Percentiles rank a stretch among this genome's conserved stretches.
Conservation (phyloP, 371 early-diverging fungal genomes). For the Synchytrium microbalum region DNA sequence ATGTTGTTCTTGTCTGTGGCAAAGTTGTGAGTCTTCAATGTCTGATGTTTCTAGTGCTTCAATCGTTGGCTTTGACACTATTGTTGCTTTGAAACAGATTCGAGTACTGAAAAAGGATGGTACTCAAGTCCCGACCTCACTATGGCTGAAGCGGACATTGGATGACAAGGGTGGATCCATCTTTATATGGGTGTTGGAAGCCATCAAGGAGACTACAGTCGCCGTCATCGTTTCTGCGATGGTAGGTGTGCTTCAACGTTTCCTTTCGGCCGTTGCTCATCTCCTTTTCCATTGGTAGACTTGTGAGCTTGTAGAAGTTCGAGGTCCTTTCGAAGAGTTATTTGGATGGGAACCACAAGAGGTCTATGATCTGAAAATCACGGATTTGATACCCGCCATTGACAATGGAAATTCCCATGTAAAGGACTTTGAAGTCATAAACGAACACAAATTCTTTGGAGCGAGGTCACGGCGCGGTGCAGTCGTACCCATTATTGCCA, state of each 20-base stretch:
- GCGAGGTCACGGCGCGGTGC: constrained; percentile 47
- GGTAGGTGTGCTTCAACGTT: constrained; percentile 15
- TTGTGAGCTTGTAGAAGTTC: constrained; percentile 46
- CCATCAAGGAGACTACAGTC: constrained; percentile 51
- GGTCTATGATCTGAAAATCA: constrained; percentile 36
- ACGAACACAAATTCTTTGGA: constrained; percentile 51
- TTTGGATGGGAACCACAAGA: constrained; percentile 47
- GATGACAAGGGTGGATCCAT: constrained; percentile 45
- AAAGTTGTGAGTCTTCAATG: neutral
- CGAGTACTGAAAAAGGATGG: constrained; percentile 55
- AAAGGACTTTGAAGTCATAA: constrained; percentile 37
- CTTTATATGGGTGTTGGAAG: constrained; percentile 66
- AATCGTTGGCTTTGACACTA: constrained; percentile 41
- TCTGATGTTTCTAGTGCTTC: constrained; percentile 54
- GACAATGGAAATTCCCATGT: constrained; percentile 23
- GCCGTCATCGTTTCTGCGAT: constrained; percentile 28
- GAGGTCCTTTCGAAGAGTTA: constrained; percentile 44
- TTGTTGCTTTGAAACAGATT: constrained; percentile 31
- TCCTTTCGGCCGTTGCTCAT: neutral
- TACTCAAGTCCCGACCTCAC: constrained; percentile 50
- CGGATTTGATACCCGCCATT: constrained; percentile 41
- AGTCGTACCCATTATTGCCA: constrained; percentile 52
- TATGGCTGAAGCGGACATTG: constrained; percentile 58
- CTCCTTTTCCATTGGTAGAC: constrained; percentile 10
- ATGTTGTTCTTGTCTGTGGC: neutral